Evolutionary conservation across 2,329 filamentous ascomycete genomes (phyloP), one percentile per base, ranked within the genome.

Genomic region (Aspergillus eucalypticola): DNA sequence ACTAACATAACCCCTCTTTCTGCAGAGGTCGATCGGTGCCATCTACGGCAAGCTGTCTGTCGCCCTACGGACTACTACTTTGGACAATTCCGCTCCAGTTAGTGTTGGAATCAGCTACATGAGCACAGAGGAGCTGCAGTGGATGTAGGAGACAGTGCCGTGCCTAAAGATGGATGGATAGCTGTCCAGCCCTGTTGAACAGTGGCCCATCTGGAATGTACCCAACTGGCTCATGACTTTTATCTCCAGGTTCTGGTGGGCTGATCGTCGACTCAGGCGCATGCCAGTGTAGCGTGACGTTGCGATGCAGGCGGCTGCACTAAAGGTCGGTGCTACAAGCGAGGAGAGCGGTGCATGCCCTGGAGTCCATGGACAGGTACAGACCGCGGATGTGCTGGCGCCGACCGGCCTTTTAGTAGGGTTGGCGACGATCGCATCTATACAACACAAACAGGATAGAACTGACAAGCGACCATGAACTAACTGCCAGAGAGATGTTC

Each of bases 201-300:
- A 60, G 56, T 52, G 58, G 54, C 27, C 48, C 29, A 41, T 29
- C 39, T 17, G 32, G 29, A 50, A 52, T 44, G 55, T 48, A 54
- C 35, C 32, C 42, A 27, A 35, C 11, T 32, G 25, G 49, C 46
- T 39, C 17, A 55, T 51, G 50, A 17, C 23, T 35, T 19, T 25
- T 39, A 55, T 32, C 17, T 32, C 13, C 23, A 15, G 32, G 11
- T 25, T 44, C 23, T 21, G 35, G 50, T 60, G 59, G 59, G 32
- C 59, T 60, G 59, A 60, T 60, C 23, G 21, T 42, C 39, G 13
- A 48, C 23, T 27, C 41, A 21, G 53, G 53, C 42, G 21, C 21
- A 54, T 41, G 29, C 13, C 23, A 27, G 49, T 54, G 59, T 60
- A 58, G 32, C 19, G 53, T 53, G 50, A 58, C 54, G 17, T 41